These are phyloP conservation scores for Euphrasia confusa DNA, from an alignment of 257 asterid genomes.

Conservation along the genomic window DNA sequence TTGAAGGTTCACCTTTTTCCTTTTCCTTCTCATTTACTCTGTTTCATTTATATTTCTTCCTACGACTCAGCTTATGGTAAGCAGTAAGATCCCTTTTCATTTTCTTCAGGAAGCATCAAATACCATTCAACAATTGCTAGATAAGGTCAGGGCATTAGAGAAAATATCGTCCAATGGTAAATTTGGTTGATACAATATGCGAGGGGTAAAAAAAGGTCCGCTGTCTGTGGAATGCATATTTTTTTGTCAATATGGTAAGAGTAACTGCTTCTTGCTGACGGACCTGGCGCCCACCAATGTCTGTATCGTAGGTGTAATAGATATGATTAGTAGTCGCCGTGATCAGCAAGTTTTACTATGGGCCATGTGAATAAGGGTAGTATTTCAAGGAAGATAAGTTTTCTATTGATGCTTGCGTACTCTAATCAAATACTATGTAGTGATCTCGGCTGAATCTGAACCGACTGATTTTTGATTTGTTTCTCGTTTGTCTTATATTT, in stretches of 20 bases:
- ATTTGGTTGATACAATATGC: background rate
- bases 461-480: background rate
- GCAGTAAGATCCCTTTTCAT: background rate
- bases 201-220: background rate
- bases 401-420: background rate
- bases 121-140: slow-evolving; percentile 57
- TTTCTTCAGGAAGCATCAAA: slow-evolving; percentile 58
- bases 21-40: background rate
- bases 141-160: slow-evolving; percentile 44
- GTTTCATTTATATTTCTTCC: background rate
- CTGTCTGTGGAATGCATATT: background rate
- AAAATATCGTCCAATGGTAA: slow-evolving; percentile 26
- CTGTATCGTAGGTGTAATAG: background rate
- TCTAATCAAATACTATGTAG: background rate
- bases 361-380: background rate
- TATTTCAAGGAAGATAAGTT: background rate
- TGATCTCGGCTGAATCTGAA: background rate
- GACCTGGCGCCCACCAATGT: background rate
- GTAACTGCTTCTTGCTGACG: background rate
- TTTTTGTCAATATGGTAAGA: slow-evolving; percentile 20
- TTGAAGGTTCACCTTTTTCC: slow-evolving; percentile 48
- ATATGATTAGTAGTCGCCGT: background rate
- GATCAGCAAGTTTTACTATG: background rate
- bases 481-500: background rate
- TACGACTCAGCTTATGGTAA: background rate